phyloP scores from a whole-genome alignment of 1,284 basidiomycete species.

The Mycosarcoma maydis region DNA sequence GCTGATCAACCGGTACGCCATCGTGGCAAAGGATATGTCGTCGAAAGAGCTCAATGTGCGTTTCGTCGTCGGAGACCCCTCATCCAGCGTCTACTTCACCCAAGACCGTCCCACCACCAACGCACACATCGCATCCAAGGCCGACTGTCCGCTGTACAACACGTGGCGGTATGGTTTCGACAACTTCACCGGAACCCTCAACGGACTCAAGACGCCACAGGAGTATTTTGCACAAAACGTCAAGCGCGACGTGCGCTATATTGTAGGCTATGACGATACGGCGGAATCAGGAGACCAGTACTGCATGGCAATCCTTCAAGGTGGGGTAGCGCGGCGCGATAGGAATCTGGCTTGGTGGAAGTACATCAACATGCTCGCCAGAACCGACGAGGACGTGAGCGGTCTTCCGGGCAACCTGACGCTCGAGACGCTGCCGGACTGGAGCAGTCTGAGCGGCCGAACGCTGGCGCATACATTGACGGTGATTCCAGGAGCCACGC shows the following conservation, averaged over 20 bases:
- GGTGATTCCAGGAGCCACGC: slow-evolving; percentile 57
- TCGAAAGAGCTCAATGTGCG: slow-evolving; percentile 37
- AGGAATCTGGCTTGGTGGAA: slow-evolving; percentile 64
- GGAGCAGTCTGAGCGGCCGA: slow-evolving; percentile 46
- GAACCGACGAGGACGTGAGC: slow-evolving; percentile 50
- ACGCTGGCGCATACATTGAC: slow-evolving; percentile 50
- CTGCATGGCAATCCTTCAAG: slow-evolving; percentile 64
- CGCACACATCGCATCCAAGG: slow-evolving; percentile 39
- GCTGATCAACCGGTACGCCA: slow-evolving; percentile 59
- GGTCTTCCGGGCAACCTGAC: slow-evolving; percentile 55
- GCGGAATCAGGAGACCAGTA: slow-evolving; percentile 54
- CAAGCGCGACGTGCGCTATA: slow-evolving; percentile 58
- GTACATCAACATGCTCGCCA: slow-evolving; percentile 61
- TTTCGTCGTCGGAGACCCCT: slow-evolving; percentile 62
- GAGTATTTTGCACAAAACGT: slow-evolving; percentile 59
- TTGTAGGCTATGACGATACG: slow-evolving; percentile 60
- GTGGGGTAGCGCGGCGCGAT: slow-evolving; percentile 56
- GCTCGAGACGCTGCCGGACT: slow-evolving; percentile 49
- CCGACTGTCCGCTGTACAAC: slow-evolving; percentile 54
- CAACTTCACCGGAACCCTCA: slow-evolving; percentile 54
- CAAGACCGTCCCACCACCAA: slow-evolving; percentile 52
- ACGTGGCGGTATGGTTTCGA: slow-evolving; percentile 64
- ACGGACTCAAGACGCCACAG: slow-evolving; percentile 40
- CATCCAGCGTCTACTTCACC: slow-evolving; percentile 58
- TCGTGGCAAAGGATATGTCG: slow-evolving; percentile 50